Percentiles rank a stretch among this genome's conserved stretches.
Evolutionary conservation across 2,329 filamentous ascomycete species (phyloP).

Genomic region (Colletotrichum sp.): DNA sequence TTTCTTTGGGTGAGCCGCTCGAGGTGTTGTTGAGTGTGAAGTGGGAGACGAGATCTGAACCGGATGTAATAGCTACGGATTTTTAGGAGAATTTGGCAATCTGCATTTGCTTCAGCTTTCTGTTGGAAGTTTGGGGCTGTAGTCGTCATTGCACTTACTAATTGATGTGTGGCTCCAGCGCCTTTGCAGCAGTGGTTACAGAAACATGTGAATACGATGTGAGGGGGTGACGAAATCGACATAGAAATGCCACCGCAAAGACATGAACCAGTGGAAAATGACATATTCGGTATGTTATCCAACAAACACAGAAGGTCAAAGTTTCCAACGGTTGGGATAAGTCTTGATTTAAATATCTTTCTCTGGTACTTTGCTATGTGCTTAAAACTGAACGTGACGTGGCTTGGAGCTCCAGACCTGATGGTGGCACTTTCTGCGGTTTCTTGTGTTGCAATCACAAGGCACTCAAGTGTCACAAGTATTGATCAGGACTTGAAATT

Average conservation of each 20-base stretch:
- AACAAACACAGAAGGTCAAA: too few relatives aligned
- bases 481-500: background rate
- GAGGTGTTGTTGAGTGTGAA: constrained; percentile 27
- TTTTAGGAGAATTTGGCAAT: constrained; percentile 30
- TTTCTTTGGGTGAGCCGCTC: constrained; percentile 29
- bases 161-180: constrained; percentile 14
- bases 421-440: too few relatives aligned
- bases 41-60: background rate
- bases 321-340: background rate
- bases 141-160: background rate
- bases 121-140: background rate
- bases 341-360: too few relatives aligned
- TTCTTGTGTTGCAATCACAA: too few relatives aligned
- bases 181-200: constrained; percentile 23
- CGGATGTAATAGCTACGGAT: constrained; percentile 18
- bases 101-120: background rate
- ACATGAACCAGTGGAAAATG: constrained; percentile 12
- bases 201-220: constrained; percentile 19
- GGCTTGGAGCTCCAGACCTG: too few relatives aligned
- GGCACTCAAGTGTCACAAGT: too few relatives aligned
- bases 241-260: constrained; percentile 20
- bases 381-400: too few relatives aligned
- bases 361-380: too few relatives aligned
- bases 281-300: background rate
- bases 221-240: constrained; percentile 5